Evolutionary conservation across 179 eudicot genomes (phyloP), one percentile per base, ranked within the genome.

Genomic region (Drosera spatulata): DNA sequence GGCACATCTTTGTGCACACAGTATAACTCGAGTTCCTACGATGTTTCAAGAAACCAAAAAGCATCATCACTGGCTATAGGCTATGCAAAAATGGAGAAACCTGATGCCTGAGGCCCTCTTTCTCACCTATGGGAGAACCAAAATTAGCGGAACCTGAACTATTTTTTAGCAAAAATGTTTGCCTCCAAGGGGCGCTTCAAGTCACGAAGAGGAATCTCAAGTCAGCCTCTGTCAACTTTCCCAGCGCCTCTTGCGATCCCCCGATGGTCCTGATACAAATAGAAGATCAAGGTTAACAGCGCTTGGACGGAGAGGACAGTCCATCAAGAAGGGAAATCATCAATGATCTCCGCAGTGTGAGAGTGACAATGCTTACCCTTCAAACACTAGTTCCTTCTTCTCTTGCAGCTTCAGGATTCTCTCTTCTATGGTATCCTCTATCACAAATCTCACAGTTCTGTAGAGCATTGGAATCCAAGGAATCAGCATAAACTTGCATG

Each of bases 341-440:
- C 56, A 50, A n/a, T 11, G 12, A 58, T 47, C n/a, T 22, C 33
- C 1, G 33, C 33, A 22, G 33, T 1, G 33, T 22, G 33, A 22
- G 33, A 22, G 33, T 22, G 1, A 22, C 33, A 45, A 45, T 43
- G 70, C 86, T 75, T 65, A 89, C 99, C 97, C 99, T 77, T 89
- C 91, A 74, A 86, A 93, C 6, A 93, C 91, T 11, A 86, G 75
- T 66, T 86, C 95, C 82, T 93, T 93, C 79, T 86, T 89, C 78
- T 89, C 95, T 69, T 93, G 99, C 76, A 93, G 75, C 77, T 83
- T 81, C 66, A 93, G 73, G 52, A 89, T 82, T 63, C 96, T 81
- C 75, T 93, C 99, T 80, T 93, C 99, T 40, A 88, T 71, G 13
- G 95, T 88, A 59, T 85, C 68, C 75, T 85, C 85, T 63, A 86